Percentiles rank a stretch among this genome's conserved stretches.
Evolutionary conservation across 2,329 filamentous ascomycete genomes (phyloP).

Genomic region (Allantophomopsis lycopodina): DNA sequence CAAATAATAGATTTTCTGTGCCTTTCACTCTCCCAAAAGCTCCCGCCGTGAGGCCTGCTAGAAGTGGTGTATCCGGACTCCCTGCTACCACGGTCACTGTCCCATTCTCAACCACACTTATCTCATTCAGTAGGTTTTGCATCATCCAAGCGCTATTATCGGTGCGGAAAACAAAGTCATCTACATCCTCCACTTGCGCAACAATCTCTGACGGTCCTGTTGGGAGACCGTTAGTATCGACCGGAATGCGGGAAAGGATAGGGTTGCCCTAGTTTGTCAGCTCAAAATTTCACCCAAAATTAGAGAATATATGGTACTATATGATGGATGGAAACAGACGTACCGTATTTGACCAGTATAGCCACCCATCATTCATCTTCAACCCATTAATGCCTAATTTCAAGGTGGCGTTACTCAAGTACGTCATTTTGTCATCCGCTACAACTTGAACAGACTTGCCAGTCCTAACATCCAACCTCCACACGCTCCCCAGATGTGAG

Average conservation of each 20-base stretch:
- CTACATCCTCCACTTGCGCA: neutral
- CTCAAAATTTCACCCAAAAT: too few relatives aligned
- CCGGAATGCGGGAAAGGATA: neutral
- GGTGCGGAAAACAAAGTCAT: conserved; percentile 1
- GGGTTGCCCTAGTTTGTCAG: conserved; percentile 1
- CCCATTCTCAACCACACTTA: neutral
- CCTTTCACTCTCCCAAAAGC: neutral
- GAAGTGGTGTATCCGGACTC: neutral
- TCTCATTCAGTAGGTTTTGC: neutral
- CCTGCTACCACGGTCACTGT: neutral
- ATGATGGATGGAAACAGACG: too few relatives aligned
- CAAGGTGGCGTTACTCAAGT: too few relatives aligned
- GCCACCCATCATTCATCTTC: too few relatives aligned
- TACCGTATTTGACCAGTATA: too few relatives aligned
- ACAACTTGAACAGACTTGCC: too few relatives aligned
- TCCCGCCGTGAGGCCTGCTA: neutral
- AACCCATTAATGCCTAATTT: too few relatives aligned
- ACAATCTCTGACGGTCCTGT: neutral
- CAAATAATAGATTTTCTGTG: too few relatives aligned
- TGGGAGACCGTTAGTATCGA: neutral
- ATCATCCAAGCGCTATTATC: neutral
- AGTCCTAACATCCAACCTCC: too few relatives aligned
- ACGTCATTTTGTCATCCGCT: too few relatives aligned
- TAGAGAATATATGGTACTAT: too few relatives aligned
- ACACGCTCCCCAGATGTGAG: too few relatives aligned